Conservation (phyloP, 2,329 filamentous ascomycete genomes). For the Diaporthe batatas region DNA sequence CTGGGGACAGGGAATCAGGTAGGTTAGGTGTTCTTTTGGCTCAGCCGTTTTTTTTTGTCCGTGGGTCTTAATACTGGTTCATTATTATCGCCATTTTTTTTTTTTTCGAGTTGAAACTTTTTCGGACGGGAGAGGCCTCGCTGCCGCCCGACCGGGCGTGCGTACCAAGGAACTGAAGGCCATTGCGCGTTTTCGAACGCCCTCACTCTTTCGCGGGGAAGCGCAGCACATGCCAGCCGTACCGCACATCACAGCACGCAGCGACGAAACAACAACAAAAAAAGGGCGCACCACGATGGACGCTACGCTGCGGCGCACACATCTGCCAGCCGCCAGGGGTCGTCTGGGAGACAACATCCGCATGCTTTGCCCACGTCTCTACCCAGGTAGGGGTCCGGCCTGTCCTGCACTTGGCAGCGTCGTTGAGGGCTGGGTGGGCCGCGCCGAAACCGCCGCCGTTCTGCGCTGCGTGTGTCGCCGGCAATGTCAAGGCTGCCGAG, state of each 20-base stretch:
- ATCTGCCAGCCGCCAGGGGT: not conserved
- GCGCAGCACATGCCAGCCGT: slow-evolving; percentile 1
- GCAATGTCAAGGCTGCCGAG: slow-evolving; percentile 4
- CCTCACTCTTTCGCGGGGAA: not conserved
- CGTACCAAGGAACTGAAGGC: slow-evolving; percentile 10
- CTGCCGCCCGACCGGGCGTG: not conserved
- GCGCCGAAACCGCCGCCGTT: slow-evolving; percentile 32
- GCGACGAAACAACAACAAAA: not conserved
- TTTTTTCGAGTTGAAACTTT: slow-evolving; percentile 6
- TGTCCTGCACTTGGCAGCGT: slow-evolving; percentile 6
- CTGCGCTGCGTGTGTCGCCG: slow-evolving; percentile 14
- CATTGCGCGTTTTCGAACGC: slow-evolving; percentile 1
- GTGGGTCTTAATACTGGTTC: not conserved
- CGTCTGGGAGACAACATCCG: not conserved
- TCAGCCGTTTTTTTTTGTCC: slow-evolving; percentile 15
- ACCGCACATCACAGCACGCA: not conserved
- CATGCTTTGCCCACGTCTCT: not conserved
- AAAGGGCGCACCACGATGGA: too few relatives aligned
- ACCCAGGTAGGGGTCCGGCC: slow-evolving; percentile 25
- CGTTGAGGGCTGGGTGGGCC: not conserved
- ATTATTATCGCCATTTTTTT: too few relatives aligned
- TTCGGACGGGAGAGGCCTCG: slow-evolving; percentile 6
- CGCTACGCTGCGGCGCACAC: not conserved
- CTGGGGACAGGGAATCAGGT: not conserved
- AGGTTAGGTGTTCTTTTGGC: not conserved